Evolutionary conservation across 192 early-diverging fungal genomes (phyloP).

Genomic region (Rhizophlyctis rosea): DNA sequence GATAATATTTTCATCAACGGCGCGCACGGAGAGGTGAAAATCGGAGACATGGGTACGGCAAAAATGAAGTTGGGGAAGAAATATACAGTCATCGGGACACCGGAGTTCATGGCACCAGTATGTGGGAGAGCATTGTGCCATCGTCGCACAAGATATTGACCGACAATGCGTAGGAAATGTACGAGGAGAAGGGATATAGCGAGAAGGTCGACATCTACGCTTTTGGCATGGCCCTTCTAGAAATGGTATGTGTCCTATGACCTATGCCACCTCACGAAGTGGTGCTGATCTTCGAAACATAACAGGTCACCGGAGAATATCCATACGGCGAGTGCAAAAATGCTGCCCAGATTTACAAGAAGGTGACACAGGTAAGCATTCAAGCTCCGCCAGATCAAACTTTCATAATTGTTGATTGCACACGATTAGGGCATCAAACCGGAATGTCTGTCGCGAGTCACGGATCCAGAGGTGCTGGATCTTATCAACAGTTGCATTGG

Average conservation of each 20-base stretch:
- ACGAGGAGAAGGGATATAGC: conserved; percentile 77
- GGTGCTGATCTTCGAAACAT: neutral
- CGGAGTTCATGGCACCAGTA: conserved; percentile 77
- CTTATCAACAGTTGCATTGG: conserved; percentile 66
- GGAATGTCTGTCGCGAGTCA: conserved; percentile 61
- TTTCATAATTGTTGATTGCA: conserved; percentile 1
- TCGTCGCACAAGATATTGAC: neutral
- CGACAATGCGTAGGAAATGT: conserved; percentile 59
- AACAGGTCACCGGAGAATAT: conserved; percentile 70
- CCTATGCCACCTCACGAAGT: neutral
- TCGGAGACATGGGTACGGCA: conserved; percentile 82
- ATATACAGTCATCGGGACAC: conserved; percentile 82
- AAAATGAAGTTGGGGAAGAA: conserved; percentile 84
- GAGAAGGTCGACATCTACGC: conserved; percentile 86
- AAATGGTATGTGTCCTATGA: conserved; percentile 53
- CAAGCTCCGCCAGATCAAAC: conserved; percentile 1
- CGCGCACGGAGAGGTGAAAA: conserved; percentile 78
- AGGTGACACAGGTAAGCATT: conserved; percentile 64
- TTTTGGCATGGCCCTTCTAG: conserved; percentile 78
- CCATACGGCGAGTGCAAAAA: conserved; percentile 81
- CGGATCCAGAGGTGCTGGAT: conserved; percentile 62
- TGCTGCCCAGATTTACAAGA: conserved; percentile 75
- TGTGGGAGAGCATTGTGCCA: neutral
- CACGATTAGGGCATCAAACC: conserved; percentile 61
- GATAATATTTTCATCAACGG: conserved; percentile 88